Evolutionary conservation across 2,329 filamentous ascomycete species (phyloP).

Genomic region (Dactylonectria estremocensis): DNA sequence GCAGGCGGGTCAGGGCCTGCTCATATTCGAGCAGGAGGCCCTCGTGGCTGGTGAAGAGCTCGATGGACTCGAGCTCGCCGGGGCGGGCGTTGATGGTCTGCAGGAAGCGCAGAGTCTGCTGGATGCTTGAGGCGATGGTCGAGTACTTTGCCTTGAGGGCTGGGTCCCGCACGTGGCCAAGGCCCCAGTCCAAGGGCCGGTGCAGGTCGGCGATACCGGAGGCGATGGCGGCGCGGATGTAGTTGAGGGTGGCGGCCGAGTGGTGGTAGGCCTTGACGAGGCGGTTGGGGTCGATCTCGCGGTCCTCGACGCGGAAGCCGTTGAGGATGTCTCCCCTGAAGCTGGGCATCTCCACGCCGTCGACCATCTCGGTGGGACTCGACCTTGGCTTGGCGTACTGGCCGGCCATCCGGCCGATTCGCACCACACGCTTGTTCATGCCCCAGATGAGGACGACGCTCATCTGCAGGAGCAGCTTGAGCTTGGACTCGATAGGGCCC

Average conservation of each 20-base stretch:
- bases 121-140: slow-evolving; percentile 86
- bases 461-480: slow-evolving; percentile 98
- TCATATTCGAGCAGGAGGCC: slow-evolving; percentile 96
- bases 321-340: slow-evolving; percentile 98
- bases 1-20: slow-evolving; percentile 83
- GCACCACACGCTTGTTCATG: slow-evolving; percentile 83
- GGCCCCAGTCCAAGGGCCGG: slow-evolving; percentile 92
- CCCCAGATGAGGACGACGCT: slow-evolving; percentile 96
- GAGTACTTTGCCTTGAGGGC: slow-evolving; percentile 89
- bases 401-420: slow-evolving; percentile 95
- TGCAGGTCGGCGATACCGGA: slow-evolving; percentile 95
- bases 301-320: slow-evolving; percentile 82
- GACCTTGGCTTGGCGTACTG: slow-evolving; percentile 98
- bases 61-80: slow-evolving; percentile 89
- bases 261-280: slow-evolving; percentile 95
- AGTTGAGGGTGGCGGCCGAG: slow-evolving; percentile 95
- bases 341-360: slow-evolving; percentile 86
- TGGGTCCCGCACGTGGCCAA: slow-evolving; percentile 91
- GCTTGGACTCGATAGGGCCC: slow-evolving; percentile 92
- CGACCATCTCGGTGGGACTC: slow-evolving; percentile 85
- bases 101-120: slow-evolving; percentile 94
- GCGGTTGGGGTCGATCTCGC: slow-evolving; percentile 85
- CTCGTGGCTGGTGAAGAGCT: slow-evolving; percentile 96
- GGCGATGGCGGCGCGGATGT: slow-evolving; percentile 85
- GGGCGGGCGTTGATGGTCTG: slow-evolving; percentile 90